Evolutionary conservation across 225 moss, liverwort and hornwort genomes (phyloP).

Genomic region (Sphagnum tenellum): DNA sequence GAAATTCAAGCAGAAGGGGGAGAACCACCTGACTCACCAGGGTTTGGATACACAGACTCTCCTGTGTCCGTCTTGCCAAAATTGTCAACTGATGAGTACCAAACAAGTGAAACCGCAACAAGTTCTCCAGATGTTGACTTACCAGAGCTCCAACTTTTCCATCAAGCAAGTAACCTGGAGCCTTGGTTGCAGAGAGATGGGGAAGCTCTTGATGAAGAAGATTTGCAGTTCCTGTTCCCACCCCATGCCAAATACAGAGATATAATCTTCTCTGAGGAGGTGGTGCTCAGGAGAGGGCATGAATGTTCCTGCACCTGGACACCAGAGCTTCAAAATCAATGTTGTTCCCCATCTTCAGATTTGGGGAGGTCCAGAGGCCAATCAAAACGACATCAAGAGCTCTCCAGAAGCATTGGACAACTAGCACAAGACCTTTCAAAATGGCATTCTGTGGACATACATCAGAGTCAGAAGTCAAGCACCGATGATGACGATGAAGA

Average conservation of each 20-base stretch:
- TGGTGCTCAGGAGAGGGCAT: neutral
- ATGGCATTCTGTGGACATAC: neutral
- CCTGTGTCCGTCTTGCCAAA: neutral
- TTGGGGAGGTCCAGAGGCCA: conserved; percentile 2
- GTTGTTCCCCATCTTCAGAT: conserved; percentile 11
- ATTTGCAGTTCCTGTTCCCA: conserved; percentile 31
- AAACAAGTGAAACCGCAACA: neutral
- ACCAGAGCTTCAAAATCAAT: conserved; percentile 1
- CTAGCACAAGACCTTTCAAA: neutral
- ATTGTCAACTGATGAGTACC: neutral
- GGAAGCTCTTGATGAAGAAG: conserved; percentile 16
- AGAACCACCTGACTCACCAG: too few species aligned
- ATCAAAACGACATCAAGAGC: neutral
- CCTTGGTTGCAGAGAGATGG: conserved; percentile 27
- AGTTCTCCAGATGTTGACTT: conserved; percentile 4
- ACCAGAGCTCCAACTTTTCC: conserved; percentile 15
- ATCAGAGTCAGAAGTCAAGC: neutral
- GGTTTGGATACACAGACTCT: too few species aligned
- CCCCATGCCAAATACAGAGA: conserved; percentile 9
- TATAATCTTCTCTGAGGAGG: neutral
- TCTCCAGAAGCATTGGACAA: neutral
- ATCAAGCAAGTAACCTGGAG: conserved; percentile 18
- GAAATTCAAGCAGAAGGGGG: too few species aligned
- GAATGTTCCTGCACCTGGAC: neutral
- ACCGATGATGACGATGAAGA: conserved; percentile 37